A percentile compares a stretch with the other conserved stretches of the same genome.
phyloP scores from a whole-genome alignment of 116 monocot genomes.

The Iris pallida region DNA sequence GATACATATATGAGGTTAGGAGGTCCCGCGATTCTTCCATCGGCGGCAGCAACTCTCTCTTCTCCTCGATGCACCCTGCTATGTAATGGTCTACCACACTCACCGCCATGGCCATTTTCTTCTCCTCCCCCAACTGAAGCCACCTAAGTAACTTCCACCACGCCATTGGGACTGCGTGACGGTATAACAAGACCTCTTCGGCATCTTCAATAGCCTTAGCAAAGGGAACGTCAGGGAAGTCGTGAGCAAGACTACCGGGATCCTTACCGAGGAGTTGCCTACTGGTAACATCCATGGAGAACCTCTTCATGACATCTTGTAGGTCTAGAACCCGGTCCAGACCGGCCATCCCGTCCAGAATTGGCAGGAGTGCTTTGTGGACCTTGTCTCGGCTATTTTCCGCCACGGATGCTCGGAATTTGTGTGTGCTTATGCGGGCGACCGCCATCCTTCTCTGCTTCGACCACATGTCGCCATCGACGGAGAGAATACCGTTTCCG shows the following conservation, averaged over 20 bases:
- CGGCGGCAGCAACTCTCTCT: background rate
- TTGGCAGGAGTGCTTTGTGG: background rate
- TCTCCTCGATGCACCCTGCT: conserved; percentile 6
- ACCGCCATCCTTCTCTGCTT: conserved; percentile 7
- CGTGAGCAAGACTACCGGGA: conserved; percentile 24
- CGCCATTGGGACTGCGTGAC: conserved; percentile 23
- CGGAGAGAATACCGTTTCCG: conserved; percentile 12
- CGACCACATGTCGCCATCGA: conserved; percentile 18
- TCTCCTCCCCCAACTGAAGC: conserved; percentile 34
- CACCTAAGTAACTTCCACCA: conserved; percentile 47
- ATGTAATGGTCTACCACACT: conserved; percentile 35
- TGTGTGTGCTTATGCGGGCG: background rate
- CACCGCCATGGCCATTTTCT: conserved; percentile 22
- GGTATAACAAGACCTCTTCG: conserved; percentile 21
- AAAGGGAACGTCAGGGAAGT: conserved; percentile 39
- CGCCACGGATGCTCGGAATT: background rate
- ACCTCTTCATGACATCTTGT: conserved; percentile 41
- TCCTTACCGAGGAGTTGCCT: conserved; percentile 41
- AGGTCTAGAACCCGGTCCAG: conserved; percentile 8
- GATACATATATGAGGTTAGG: conserved; percentile 20
- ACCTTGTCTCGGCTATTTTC: conserved; percentile 1
- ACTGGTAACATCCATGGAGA: conserved; percentile 34
- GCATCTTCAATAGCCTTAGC: conserved; percentile 43
- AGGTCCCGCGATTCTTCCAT: background rate
- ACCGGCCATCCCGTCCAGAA: background rate